Evolutionary conservation across 495 filamentous ascomycete genomes (phyloP).

Genomic region (Penicillium longicatenatum): DNA sequence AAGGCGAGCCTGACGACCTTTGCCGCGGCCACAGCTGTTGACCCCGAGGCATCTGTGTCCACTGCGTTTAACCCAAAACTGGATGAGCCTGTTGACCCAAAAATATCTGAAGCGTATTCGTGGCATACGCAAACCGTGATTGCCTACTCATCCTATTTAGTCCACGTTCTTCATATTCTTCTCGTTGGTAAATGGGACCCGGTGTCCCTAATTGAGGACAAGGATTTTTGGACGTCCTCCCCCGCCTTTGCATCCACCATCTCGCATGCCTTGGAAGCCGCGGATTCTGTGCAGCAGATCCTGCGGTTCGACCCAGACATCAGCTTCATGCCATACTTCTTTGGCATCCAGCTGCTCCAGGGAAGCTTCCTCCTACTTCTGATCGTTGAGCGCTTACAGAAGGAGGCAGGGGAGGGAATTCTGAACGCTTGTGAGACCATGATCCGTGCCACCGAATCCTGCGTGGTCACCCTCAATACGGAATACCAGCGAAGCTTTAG

Average conservation of each 20-base stretch:
- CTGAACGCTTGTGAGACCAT: constrained; percentile 85
- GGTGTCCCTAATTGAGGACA: constrained; percentile 81
- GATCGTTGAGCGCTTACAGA: constrained; percentile 80
- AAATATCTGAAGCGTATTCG: constrained; percentile 52
- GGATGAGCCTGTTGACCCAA: constrained; percentile 46
- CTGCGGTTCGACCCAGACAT: constrained; percentile 83
- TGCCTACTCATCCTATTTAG: constrained; percentile 86
- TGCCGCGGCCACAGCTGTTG: constrained; percentile 48
- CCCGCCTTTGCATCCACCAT: constrained; percentile 80
- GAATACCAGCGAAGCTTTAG: constrained; percentile 87
- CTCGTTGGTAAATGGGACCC: constrained; percentile 88
- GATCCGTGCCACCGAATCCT: constrained; percentile 82
- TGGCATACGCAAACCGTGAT: constrained; percentile 84
- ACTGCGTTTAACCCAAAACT: constrained; percentile 24
- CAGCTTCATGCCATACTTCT: constrained; percentile 90
- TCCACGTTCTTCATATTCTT: constrained; percentile 82
- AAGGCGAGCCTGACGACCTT: constrained; percentile 86
- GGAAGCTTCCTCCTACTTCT: constrained; percentile 79
- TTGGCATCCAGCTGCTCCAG: constrained; percentile 82
- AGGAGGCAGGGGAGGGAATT: constrained; percentile 76
- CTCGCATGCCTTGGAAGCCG: constrained; percentile 76
- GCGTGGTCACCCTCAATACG: constrained; percentile 80
- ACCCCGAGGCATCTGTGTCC: constrained; percentile 31
- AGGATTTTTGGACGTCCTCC: constrained; percentile 85
- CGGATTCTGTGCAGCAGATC: constrained; percentile 79